Base-by-base conservation (phyloP, 1,139 yeast species). In the Pichia sp. region DNA sequence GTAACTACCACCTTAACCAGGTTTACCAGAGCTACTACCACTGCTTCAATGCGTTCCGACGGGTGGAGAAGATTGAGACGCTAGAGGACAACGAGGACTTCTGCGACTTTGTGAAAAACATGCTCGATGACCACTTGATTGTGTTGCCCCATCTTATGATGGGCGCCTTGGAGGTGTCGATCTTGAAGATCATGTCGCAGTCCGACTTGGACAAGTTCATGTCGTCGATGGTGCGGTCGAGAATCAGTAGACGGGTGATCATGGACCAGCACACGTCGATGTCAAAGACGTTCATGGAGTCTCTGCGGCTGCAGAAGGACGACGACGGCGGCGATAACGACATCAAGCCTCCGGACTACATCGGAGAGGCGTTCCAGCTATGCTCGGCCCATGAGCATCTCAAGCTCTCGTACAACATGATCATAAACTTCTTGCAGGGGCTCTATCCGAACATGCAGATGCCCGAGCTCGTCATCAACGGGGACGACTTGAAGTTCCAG, bases 251-350 rank as follows among this genome's bases (percentile, higher is more conserved):
- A 70, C 75, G 98, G 63, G 86, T 92, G 50, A 87, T 92, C 61
- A 90, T 90, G 43, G 96, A 92, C 70, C 96, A 92, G 67, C 98
- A 92, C 70, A 72, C 89, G 51, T 82, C 95, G 8, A 76, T 92
- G 52, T 82, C 95, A 0, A 80, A 83, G 47, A 82, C 86, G 57
- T 87, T 81, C 68, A 70, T 71, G 50, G 52, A 51, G 7, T 48
- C 52, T 26, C 59, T 62, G 52, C 64, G 67, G 45, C 26, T 43
- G 4, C 71, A 71, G 7, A 57, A 61, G 15, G 34, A 41, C 2
- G 55, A 59, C 64, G 50, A 49, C 23, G 16, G 16, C 5, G 46
- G 47, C 2, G n/a, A n/a, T n/a, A 43, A 49, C n/a, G 52, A 49
- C 29, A 46, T 40, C 8, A 79, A 76, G 62, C 84, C 87, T 1